Evolutionary conservation across 192 early-diverging fungal species (phyloP).

Genomic region (Entomortierella beljakovae): DNA sequence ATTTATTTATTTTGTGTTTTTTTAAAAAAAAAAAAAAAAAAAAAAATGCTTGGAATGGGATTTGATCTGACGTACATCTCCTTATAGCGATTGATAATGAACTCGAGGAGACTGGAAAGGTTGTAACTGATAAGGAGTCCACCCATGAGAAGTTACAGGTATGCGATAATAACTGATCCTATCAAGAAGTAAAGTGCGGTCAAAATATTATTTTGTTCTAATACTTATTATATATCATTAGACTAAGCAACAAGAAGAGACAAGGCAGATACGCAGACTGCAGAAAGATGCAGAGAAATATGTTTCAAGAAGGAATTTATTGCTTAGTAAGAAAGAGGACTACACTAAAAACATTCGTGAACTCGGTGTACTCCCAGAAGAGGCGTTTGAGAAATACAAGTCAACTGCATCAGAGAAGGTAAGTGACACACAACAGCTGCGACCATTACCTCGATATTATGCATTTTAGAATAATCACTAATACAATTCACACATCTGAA

Average conservation of each 20-base stretch:
- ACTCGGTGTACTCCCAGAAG: constrained; percentile 94
- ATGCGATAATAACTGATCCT: not conserved
- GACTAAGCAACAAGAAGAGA: constrained; percentile 61
- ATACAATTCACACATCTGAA: too few species aligned
- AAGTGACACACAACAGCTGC: not conserved
- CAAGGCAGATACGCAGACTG: constrained; percentile 61
- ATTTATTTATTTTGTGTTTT: too few species aligned
- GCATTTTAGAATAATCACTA: too few species aligned
- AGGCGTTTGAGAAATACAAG: constrained; percentile 83
- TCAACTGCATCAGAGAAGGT: constrained; percentile 62
- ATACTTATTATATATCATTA: constrained; percentile 9
- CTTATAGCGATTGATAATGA: constrained; percentile 56
- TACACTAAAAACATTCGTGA: constrained; percentile 90
- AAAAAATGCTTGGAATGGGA: too few species aligned
- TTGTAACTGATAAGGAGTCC: constrained; percentile 32
- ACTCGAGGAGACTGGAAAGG: constrained; percentile 22
- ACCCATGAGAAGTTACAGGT: constrained; percentile 47
- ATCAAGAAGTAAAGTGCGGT: too few species aligned
- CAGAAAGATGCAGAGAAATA: constrained; percentile 81
- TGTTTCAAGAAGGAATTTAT: constrained; percentile 73
- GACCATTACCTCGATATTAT: too few species aligned
- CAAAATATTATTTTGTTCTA: not conserved
- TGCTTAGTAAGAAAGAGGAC: constrained; percentile 89
- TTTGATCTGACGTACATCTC: too few species aligned
- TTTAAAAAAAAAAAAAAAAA: too few species aligned